A percentile compares a stretch with the other conserved stretches of the same genome.
Conservation (phyloP, 441 rosid genomes). For the Manihot esculenta region DNA sequence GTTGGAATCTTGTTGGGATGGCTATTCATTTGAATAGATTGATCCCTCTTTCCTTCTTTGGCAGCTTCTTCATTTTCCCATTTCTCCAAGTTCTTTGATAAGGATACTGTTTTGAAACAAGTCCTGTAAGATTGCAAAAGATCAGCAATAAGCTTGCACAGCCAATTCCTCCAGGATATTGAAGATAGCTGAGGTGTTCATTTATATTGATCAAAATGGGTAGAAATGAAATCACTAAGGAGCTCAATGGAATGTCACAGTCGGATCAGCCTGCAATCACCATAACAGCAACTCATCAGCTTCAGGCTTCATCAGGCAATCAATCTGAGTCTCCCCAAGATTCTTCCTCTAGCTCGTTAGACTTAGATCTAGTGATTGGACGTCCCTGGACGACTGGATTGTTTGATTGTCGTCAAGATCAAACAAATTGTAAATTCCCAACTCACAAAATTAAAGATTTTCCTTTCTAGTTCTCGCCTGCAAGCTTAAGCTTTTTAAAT, state of each 20-base stretch:
- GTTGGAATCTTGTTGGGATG: no score
- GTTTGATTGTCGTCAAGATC: neutral
- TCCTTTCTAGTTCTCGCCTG: neutral
- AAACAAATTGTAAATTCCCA: neutral
- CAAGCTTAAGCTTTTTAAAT: no score
- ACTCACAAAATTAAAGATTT: neutral
- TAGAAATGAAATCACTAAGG: neutral
- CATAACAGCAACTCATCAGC: no score
- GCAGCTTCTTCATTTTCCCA: no score
- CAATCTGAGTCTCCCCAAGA: neutral
- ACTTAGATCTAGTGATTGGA: neutral
- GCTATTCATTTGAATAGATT: no score
- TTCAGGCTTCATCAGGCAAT: neutral
- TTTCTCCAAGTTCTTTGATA: no score
- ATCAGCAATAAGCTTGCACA: neutral
- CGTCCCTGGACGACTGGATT: constrained; percentile 3
- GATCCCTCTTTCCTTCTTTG: no score
- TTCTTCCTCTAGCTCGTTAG: neutral
- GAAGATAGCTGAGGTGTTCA: neutral
- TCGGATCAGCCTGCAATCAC: neutral
- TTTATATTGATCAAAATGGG: neutral
- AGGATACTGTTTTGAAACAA: no score
- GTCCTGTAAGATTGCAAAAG: no score
- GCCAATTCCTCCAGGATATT: neutral
- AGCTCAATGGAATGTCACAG: neutral